phyloP scores from a whole-genome alignment of 2,329 filamentous ascomycete genomes.

The Chaetomiaceae sp. region DNA sequence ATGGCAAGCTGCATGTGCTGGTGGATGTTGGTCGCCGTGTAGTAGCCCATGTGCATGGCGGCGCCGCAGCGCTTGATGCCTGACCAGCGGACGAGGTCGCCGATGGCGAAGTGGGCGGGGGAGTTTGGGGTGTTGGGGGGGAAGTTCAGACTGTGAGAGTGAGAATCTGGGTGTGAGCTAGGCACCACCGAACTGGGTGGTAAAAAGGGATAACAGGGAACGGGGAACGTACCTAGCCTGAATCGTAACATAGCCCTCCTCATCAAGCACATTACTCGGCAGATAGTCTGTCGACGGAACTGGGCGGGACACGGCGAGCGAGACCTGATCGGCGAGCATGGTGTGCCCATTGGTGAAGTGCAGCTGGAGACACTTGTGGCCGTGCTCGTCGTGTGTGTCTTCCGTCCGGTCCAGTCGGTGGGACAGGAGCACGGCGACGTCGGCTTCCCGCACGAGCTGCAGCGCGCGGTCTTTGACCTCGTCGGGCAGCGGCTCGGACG shows the following conservation, averaged over 20 bases:
- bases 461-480: slow-evolving; percentile 62
- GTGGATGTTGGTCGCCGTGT: slow-evolving; percentile 63
- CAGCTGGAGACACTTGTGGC: slow-evolving; percentile 41
- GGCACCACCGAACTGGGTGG: too few relatives aligned
- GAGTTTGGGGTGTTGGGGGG: slow-evolving; percentile 50
- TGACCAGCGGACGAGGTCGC: slow-evolving; percentile 67
- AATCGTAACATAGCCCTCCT: slow-evolving; percentile 63
- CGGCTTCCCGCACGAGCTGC: slow-evolving; percentile 54
- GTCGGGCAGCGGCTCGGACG: slow-evolving; percentile 66
- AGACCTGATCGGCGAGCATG: slow-evolving; percentile 59
- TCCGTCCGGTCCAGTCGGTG: slow-evolving; percentile 51
- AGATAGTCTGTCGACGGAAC: slow-evolving; percentile 61
- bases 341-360: slow-evolving; percentile 57
- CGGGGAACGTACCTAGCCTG: slow-evolving; percentile 42
- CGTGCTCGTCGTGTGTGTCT: slow-evolving; percentile 43
- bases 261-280: slow-evolving; percentile 53
- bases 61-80: slow-evolving; percentile 76
- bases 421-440: slow-evolving; percentile 61
- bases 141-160: slow-evolving; percentile 48
- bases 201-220: not conserved
- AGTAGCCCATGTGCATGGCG: slow-evolving; percentile 70
- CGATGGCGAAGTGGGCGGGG: slow-evolving; percentile 61
- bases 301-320: slow-evolving; percentile 64
- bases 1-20: slow-evolving; percentile 51
- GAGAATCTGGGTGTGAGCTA: not conserved